phyloP scores from a whole-genome alignment of 208 protist genomes.

The Trichomonas tenax region DNA sequence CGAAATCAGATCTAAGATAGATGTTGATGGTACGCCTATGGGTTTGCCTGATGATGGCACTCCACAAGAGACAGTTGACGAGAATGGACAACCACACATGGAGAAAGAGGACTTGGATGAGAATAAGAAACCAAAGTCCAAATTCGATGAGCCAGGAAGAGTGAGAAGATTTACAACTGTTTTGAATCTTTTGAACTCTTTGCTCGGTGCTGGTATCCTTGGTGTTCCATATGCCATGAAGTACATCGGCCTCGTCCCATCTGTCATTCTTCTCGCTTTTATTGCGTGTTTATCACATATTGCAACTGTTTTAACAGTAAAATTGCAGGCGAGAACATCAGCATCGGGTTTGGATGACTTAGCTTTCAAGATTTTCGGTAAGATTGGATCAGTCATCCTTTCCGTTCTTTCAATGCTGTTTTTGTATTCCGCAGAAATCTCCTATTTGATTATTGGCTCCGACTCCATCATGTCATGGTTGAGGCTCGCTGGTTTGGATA shows the following conservation, averaged over 20 bases:
- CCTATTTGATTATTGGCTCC: not conserved
- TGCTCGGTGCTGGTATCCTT: not conserved
- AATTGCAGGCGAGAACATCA: not conserved
- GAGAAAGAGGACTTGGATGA: not conserved
- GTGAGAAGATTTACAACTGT: not conserved
- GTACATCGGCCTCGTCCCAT: not conserved
- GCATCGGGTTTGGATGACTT: not conserved
- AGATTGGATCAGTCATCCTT: not conserved
- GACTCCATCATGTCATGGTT: not conserved
- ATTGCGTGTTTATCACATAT: not conserved
- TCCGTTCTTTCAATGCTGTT: slow-evolving; percentile 3
- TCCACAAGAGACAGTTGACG: not conserved
- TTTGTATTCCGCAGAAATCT: not conserved
- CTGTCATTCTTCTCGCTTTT: not conserved
- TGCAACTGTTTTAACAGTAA: not conserved
- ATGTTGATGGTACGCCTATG: not conserved
- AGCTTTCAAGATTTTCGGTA: not conserved
- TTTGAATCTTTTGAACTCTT: not conserved
- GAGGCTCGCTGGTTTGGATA: not conserved
- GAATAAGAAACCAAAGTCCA: not conserved
- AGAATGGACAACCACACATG: not conserved
- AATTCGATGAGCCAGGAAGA: not conserved
- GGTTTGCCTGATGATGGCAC: not conserved
- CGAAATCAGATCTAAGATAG: not conserved
- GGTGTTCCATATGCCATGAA: not conserved